A percentile compares a stretch with the other conserved stretches of the same genome.
Evolutionary conservation across 805 yeast species (phyloP).

Genomic region (Saccharomycodes ludwigii): DNA sequence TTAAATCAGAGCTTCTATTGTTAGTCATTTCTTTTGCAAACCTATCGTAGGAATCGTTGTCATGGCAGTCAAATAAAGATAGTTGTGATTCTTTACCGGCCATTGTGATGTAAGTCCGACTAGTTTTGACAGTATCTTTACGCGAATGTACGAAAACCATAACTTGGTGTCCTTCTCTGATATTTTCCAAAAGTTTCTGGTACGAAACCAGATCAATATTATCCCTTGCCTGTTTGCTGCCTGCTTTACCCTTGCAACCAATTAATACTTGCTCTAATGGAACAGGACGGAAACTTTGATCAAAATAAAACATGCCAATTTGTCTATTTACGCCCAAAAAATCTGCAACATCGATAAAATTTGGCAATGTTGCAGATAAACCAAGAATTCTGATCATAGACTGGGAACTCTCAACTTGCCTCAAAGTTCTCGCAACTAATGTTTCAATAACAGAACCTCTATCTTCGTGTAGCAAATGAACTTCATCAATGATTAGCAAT

Average conservation of each 20-base stretch:
- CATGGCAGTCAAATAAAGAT: slow-evolving; percentile 36
- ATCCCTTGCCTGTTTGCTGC: slow-evolving; percentile 53
- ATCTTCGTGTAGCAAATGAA: slow-evolving; percentile 91
- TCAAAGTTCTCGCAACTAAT: slow-evolving; percentile 80
- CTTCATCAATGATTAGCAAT: slow-evolving; percentile 87
- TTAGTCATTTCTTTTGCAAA: slow-evolving; percentile 55
- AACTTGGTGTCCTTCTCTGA: slow-evolving; percentile 67
- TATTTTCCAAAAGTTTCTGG: slow-evolving; percentile 57
- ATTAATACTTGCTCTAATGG: slow-evolving; percentile 80
- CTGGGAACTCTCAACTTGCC: slow-evolving; percentile 92
- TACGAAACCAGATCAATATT: slow-evolving; percentile 67
- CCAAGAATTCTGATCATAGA: slow-evolving; percentile 91
- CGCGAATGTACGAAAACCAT: slow-evolving; percentile 97
- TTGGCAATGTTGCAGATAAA: slow-evolving; percentile 86
- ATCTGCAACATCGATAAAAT: slow-evolving; percentile 86
- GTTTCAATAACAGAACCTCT: slow-evolving; percentile 97
- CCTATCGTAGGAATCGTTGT: slow-evolving; percentile 27
- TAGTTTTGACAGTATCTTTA: slow-evolving; percentile 81
- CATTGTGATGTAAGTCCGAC: slow-evolving; percentile 55
- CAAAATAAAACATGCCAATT: slow-evolving; percentile 90
- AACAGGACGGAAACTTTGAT: slow-evolving; percentile 84
- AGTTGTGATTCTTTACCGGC: slow-evolving; percentile 35
- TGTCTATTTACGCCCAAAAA: slow-evolving; percentile 83
- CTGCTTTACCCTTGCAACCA: slow-evolving; percentile 82
- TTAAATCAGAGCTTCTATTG: slow-evolving; percentile 64